phyloP scores from a whole-genome alignment of 108 stramenopile species.

The Pseudonitzschia pungens region DNA sequence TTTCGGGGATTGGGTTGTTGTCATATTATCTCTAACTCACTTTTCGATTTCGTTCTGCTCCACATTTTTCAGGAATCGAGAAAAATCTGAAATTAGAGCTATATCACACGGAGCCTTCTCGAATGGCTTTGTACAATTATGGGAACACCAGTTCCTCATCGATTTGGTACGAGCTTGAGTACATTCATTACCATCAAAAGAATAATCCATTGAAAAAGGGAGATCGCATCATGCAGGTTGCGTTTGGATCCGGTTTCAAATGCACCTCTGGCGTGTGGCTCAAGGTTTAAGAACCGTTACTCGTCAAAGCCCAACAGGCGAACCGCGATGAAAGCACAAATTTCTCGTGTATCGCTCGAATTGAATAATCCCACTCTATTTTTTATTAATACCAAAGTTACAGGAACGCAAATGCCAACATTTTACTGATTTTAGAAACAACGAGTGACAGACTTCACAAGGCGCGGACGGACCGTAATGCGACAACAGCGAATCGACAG shows the following conservation, averaged over 20 bases:
- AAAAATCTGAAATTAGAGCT: slow-evolving; percentile 93
- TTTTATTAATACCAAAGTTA: too few species aligned
- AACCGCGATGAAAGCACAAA: too few species aligned
- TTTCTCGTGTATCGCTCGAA: too few species aligned
- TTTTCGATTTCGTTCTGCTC: too few species aligned
- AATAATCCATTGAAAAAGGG: slow-evolving; percentile 88
- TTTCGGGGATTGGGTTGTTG: background rate
- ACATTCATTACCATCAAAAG: slow-evolving; percentile 89
- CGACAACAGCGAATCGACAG: too few species aligned
- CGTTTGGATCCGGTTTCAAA: slow-evolving; percentile 98
- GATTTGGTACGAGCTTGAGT: slow-evolving; percentile 98
- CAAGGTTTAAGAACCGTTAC: slow-evolving; percentile 54
- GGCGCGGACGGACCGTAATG: too few species aligned
- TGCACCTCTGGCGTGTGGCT: slow-evolving; percentile 98
- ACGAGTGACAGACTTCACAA: too few species aligned
- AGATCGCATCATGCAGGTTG: slow-evolving; percentile 92
- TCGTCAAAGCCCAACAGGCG: too few species aligned
- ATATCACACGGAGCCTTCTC: slow-evolving; percentile 93
- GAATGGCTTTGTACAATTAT: slow-evolving; percentile 89
- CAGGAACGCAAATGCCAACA: background rate
- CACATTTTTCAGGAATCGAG: slow-evolving; percentile 80
- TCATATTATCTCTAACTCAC: background rate
- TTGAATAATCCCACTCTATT: background rate
- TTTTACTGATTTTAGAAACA: background rate
- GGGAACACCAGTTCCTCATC: slow-evolving; percentile 96